Evolutionary conservation across 1,284 basidiomycete species (phyloP).

Genomic region (Laetiporus sulphureus): DNA sequence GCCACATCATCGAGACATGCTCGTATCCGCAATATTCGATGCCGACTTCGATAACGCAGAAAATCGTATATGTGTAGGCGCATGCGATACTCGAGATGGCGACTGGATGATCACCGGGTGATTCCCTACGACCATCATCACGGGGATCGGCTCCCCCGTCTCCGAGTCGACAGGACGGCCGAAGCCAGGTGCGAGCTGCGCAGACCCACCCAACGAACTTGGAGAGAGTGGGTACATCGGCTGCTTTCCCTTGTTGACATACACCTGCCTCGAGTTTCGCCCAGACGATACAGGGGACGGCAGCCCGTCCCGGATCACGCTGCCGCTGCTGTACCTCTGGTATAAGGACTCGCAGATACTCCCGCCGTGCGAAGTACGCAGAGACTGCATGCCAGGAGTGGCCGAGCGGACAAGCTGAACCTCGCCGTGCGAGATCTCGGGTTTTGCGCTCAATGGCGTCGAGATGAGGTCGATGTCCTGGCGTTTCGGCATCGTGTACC

Average conservation of each 20-base stretch:
- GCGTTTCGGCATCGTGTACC: constrained; percentile 23
- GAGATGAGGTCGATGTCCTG: constrained; percentile 27
- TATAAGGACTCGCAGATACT: too few species aligned
- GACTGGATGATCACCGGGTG: constrained; percentile 15
- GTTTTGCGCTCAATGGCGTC: constrained; percentile 6
- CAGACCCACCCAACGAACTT: too few species aligned
- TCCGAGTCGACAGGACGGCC: constrained; percentile 5
- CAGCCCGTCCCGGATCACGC: too few species aligned
- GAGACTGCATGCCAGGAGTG: too few species aligned
- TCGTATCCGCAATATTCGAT: not conserved
- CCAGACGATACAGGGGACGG: too few species aligned
- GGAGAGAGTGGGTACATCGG: too few species aligned
- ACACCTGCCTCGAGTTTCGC: too few species aligned
- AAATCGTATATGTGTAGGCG: constrained; percentile 8
- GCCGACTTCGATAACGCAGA: not conserved
- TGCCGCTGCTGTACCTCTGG: too few species aligned
- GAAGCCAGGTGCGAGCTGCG: too few species aligned
- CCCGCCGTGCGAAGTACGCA: too few species aligned
- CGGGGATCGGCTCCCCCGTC: constrained; percentile 17
- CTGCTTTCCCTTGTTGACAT: too few species aligned
- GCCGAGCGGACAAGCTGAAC: too few species aligned
- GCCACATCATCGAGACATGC: not conserved
- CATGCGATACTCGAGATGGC: constrained; percentile 6
- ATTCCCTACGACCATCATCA: constrained; percentile 22
- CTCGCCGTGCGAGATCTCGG: constrained; percentile 6